Evolutionary conservation across 2,329 filamentous ascomycete genomes (phyloP).

Genomic region (Ophiosphaerella narmari): DNA sequence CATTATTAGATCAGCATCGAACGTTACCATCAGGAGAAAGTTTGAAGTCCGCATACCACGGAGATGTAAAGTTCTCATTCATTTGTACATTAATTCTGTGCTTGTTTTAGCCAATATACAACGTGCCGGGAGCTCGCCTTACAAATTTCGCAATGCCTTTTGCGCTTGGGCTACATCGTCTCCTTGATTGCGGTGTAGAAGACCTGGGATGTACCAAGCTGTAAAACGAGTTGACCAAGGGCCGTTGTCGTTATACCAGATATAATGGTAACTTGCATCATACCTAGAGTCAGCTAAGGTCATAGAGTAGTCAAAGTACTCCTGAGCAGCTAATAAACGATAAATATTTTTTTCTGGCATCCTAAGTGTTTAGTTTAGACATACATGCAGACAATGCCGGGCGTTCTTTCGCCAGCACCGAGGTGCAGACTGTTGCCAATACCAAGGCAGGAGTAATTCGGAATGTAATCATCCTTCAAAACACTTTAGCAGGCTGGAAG

Average conservation of each 20-base stretch:
- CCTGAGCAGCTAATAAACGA: constrained; percentile 6
- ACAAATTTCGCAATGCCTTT: constrained; percentile 43
- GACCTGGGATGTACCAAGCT: constrained; percentile 49
- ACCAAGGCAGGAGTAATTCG: background rate
- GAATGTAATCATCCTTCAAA: background rate
- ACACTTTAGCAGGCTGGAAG: too few relatives aligned
- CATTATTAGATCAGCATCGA: too few relatives aligned
- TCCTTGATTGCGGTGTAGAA: constrained; percentile 45
- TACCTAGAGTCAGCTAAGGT: constrained; percentile 43
- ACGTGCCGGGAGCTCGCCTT: background rate
- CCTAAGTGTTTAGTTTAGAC: background rate
- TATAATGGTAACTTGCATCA: constrained; percentile 50
- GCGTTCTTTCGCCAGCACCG: background rate
- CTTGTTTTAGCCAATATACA: too few relatives aligned
- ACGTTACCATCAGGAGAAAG: constrained; percentile 42
- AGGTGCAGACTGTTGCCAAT: background rate
- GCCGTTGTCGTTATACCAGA: constrained; percentile 51
- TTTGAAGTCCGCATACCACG: constrained; percentile 52
- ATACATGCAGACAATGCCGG: background rate
- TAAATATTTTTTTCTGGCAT: background rate
- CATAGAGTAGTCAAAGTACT: constrained; percentile 22
- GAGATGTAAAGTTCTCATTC: constrained; percentile 44
- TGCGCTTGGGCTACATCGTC: constrained; percentile 45
- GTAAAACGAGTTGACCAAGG: constrained; percentile 52
- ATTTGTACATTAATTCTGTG: constrained; percentile 38